phyloP scores from a whole-genome alignment of 1,284 basidiomycete species.

The Pholiota adiposa region DNA sequence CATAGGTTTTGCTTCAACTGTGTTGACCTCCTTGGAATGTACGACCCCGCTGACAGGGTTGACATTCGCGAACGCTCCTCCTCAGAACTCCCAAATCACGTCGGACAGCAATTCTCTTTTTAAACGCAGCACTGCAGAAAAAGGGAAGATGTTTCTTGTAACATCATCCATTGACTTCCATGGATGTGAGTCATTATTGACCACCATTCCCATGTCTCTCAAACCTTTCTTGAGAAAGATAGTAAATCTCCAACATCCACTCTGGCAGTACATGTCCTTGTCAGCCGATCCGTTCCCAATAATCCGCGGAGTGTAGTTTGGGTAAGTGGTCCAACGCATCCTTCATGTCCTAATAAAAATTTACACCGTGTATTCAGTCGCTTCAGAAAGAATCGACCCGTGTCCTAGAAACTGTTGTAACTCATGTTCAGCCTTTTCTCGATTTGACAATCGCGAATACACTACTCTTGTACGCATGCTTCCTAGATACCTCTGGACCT shows the following conservation, averaged over 20 bases:
- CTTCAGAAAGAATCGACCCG: slow-evolving; percentile 17
- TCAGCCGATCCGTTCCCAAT: slow-evolving; percentile 27
- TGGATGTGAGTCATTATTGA: slow-evolving; percentile 51
- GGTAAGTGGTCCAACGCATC: slow-evolving; percentile 3
- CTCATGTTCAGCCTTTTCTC: slow-evolving; percentile 48
- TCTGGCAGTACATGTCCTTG: slow-evolving; percentile 44
- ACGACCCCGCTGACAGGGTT: slow-evolving; percentile 9
- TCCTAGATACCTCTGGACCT: slow-evolving; percentile 48
- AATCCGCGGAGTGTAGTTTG: slow-evolving; percentile 7
- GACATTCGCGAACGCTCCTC: slow-evolving; percentile 41
- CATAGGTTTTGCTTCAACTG: slow-evolving; percentile 10
- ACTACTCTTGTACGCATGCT: slow-evolving; percentile 35
- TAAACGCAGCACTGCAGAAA: slow-evolving; percentile 30
- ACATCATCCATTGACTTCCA: slow-evolving; percentile 61
- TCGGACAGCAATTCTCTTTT: slow-evolving; percentile 21
- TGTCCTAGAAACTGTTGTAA: slow-evolving; percentile 34
- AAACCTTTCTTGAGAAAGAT: slow-evolving; percentile 37
- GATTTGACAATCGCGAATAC: slow-evolving; percentile 13
- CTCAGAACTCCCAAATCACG: slow-evolving; percentile 16
- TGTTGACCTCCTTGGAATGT: slow-evolving; percentile 13
- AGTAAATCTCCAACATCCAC: slow-evolving; percentile 53
- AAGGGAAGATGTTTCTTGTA: slow-evolving; percentile 48
- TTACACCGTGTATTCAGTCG: slow-evolving; percentile 13
- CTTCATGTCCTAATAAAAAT: background rate
- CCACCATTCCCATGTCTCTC: background rate